Conservation (phyloP, 345 rosid genomes). For the Dipteronia dyeriana region DNA sequence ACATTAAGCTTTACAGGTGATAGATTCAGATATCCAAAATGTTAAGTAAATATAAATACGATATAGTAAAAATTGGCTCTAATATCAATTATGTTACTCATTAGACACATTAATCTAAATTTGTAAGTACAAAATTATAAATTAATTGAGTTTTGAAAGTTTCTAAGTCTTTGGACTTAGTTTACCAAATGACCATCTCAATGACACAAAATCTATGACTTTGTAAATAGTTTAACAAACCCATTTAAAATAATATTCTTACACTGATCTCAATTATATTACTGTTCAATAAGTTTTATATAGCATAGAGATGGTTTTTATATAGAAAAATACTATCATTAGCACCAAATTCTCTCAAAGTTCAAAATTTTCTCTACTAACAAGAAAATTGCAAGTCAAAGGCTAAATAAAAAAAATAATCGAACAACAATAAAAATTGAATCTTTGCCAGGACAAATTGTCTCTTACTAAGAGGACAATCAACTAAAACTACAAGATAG, state of each 20-base stretch:
- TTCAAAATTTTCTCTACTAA: background rate
- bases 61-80: too few species aligned
- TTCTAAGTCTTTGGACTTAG: too few species aligned
- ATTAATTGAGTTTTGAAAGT: background rate
- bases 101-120: too few species aligned
- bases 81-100: too few species aligned
- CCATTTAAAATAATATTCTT: background rate
- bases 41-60: too few species aligned
- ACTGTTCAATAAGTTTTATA: background rate
- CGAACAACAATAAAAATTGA: background rate
- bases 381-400: background rate
- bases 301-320: background rate
- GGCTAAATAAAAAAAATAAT: background rate
- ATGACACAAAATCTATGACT: background rate
- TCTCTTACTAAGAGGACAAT: constrained; percentile 11
- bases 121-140: too few species aligned
- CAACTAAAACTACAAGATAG: background rate
- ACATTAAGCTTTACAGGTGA: too few species aligned
- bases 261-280: background rate
- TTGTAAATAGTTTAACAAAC: background rate
- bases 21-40: too few species aligned
- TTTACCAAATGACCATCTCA: background rate
- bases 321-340: background rate
- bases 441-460: background rate
- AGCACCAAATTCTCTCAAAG: background rate